Base-by-base conservation (phyloP, 768 basidiomycete genomes). In the Rickenella mellea region DNA sequence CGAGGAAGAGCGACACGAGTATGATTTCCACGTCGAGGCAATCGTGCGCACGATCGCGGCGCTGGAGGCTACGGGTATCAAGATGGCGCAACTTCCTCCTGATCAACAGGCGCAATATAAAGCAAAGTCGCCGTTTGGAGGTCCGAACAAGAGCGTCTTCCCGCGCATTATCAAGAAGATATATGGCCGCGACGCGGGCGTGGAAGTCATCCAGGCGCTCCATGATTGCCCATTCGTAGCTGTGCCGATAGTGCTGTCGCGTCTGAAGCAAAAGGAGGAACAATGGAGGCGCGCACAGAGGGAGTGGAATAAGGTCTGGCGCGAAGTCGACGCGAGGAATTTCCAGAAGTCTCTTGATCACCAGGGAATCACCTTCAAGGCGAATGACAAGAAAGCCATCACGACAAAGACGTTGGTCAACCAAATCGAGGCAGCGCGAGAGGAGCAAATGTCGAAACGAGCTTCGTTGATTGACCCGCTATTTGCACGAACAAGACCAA, bases 271-370 rank as follows among this genome's bases (percentile, higher is more conserved):
- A 61, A 98, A 98, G 64, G 94, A 98, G 57, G 91, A 91, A 47
- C 94, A 98, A 58, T 99, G 96, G 96, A 96, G 92, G 63, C 74
- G 91, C 17, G 94, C 91, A 14, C 91, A 96, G 59, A 64, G 91
- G 40, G 96, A 96, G 63, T 99, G 96, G 96, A 97, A 97, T 65
- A 88, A 94, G 59, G 86, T 97, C 40, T 99, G 96, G 96, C 68
- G 93, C 39, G 94, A 96, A 64, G 89, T 94, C 22, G 90, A 98
- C 52, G 87, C 88, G 21, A 73, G 87, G 52, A 98, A 98, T 63
- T 97, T 87, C 56, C 75, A 80, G 63, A 92, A 91, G 68, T 83
- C 86, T 40, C 71, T 98, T 53, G 94, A 99, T 57, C 89, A 94
- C 54, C 90, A 93, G 58, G 87, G 81, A 7, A 84, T 94, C 56